A percentile compares a stretch with the other conserved stretches of the same genome.
phyloP scores from a whole-genome alignment of 495 filamentous ascomycete genomes.

The Aspergillus coremiiformis region DNA sequence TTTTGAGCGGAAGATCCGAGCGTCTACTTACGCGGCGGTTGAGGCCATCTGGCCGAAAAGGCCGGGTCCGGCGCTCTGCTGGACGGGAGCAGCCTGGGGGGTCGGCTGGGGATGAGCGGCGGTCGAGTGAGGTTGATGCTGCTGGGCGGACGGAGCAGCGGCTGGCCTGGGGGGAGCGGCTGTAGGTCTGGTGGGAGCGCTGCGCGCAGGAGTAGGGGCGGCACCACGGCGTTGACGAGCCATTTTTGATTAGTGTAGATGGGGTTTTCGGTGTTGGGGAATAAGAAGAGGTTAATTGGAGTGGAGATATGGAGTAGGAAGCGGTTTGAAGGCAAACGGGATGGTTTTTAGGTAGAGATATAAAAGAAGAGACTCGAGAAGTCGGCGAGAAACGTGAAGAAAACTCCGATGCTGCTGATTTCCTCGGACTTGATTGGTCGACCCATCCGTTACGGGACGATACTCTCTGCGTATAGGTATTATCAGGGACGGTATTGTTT shows the following conservation, averaged over 20 bases:
- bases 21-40: conserved; percentile 66
- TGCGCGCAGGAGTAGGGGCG: conserved; percentile 45
- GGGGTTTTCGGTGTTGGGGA: conserved; percentile 8
- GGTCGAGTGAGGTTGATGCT: conserved; percentile 49
- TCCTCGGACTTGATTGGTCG: conserved; percentile 17
- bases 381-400: conserved; percentile 8
- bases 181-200: conserved; percentile 61
- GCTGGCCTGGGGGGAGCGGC: conserved; percentile 54
- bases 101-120: conserved; percentile 46
- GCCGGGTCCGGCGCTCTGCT: conserved; percentile 58
- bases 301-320: conserved; percentile 6
- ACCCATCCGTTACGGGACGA: too few relatives aligned
- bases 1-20: not conserved
- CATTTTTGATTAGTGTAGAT: conserved; percentile 42
- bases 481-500: not conserved
- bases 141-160: conserved; percentile 42
- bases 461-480: too few relatives aligned
- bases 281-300: not conserved
- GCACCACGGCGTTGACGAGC: conserved; percentile 69
- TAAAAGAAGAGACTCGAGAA: conserved; percentile 25
- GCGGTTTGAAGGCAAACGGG: conserved; percentile 7
- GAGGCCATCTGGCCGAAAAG: conserved; percentile 82
- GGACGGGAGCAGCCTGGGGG: conserved; percentile 34
- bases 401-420: conserved; percentile 22
- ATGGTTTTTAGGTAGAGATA: too few relatives aligned